phyloP scores from a whole-genome alignment of 805 yeast genomes.

The baker's yeast (Saccharomyces cerevisiae) region DNA sequence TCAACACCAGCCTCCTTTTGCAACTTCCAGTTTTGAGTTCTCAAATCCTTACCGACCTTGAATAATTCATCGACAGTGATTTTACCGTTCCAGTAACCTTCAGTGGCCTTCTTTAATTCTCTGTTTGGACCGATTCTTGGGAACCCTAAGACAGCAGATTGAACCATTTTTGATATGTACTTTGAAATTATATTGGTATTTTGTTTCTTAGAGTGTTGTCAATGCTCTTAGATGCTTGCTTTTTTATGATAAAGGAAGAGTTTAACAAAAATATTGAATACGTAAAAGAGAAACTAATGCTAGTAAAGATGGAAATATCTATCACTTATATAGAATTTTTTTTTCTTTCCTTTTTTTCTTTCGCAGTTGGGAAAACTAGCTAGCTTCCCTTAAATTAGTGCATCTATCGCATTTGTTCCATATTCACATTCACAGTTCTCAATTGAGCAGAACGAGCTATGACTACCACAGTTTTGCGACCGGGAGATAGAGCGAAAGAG shows the following conservation, averaged over 20 bases:
- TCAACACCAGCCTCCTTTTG: conserved; percentile 97
- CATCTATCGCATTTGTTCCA: neutral
- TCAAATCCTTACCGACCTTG: conserved; percentile 88
- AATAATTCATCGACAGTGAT: conserved; percentile 76
- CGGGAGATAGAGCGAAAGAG: neutral
- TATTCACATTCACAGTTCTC: neutral
- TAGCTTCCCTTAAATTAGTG: neutral
- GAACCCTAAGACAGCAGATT: conserved; percentile 96
- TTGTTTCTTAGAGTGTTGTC: neutral
- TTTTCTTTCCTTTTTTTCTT: neutral
- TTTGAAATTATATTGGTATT: neutral
- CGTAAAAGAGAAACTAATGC: neutral
- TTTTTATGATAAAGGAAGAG: neutral
- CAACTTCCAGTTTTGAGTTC: conserved; percentile 95
- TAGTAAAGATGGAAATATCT: neutral
- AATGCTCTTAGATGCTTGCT: neutral
- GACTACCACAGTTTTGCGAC: neutral
- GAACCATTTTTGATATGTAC: conserved; percentile 57
- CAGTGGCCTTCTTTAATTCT: conserved; percentile 97
- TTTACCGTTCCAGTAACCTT: conserved; percentile 98
- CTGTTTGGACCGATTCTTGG: conserved; percentile 99
- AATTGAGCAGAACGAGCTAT: neutral
- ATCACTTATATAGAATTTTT: neutral
- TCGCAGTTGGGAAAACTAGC: neutral
- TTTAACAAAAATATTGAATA: neutral